Base-by-base conservation (phyloP, 495 filamentous ascomycete species). In the Hapsidospora chrysogenum region DNA sequence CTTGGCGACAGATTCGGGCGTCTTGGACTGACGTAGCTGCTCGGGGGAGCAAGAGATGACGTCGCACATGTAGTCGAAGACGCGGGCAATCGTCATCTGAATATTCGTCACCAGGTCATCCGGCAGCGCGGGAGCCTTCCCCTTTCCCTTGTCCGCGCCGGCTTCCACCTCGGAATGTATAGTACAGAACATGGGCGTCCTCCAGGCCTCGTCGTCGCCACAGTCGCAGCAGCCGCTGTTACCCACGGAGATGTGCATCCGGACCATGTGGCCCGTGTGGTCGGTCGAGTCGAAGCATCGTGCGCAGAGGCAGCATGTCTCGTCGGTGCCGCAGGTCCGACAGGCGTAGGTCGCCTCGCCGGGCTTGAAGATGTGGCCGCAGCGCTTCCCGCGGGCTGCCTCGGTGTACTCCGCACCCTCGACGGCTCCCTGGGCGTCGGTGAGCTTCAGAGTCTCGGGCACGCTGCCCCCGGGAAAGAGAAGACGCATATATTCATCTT, bases 221-320 rank as follows among this genome's bases (percentile, higher is more conserved):
- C 89, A 97, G 48, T 97, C 89, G 51, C 89, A 97, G 57, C 89
- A 96, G 25, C 92, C 89, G 47, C 76, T 84, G 48, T 93, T 94
- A 2, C 87, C 87, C 1, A 74, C 72, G 1, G 85, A 92, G 22
- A 92, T 69, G 33, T 62, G 80, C 29, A 95, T 77, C 42, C 80
- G 74, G 31, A 96, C 85, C 54, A 80, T 78, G 50, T 97, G 89
- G 17, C 74, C 84, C n/a, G 80, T 78, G 54, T 97, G 89, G 49
- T 96, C 89, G 10, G 85, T 95, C 5, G 85, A 69, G 43, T 95
- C 85, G 50, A 95, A 96, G 55, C 89, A 97, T 50, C 79, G 72
- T 56, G 81, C 76, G 56, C 83, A 92, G 26, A 92, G 65, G 32
- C 83, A 81, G 43, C 80, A 86, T 0, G 83, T 89, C 44, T 87